Percentiles rank a stretch among this genome's conserved stretches.
These are phyloP conservation scores for Blastocystis sp. DNA, from an alignment of 352 stramenopile species.

Conservation along the genomic window DNA sequence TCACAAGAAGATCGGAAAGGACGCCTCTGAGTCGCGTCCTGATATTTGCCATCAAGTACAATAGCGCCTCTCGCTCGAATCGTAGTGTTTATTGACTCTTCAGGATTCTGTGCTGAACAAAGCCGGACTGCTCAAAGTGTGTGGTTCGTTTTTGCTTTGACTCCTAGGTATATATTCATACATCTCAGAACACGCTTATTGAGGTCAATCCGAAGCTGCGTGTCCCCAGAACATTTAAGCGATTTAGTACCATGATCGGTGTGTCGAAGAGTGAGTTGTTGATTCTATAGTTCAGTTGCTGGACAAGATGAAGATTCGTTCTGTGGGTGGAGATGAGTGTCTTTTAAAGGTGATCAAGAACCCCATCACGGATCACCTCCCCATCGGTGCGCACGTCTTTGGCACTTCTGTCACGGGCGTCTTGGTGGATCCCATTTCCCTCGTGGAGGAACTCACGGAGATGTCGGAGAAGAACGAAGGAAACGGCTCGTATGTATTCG, in stretches of 20 bases:
- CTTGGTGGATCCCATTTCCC: constrained; percentile 28
- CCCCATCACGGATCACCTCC: constrained; percentile 92
- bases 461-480: neutral
- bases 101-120: constrained; percentile 98
- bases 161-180: constrained; percentile 87
- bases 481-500: constrained; percentile 26
- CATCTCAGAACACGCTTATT: constrained; percentile 91
- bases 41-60: constrained; percentile 93
- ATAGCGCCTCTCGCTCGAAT: neutral
- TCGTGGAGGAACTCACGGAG: constrained; percentile 21
- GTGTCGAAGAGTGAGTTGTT: constrained; percentile 74
- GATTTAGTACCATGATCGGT: constrained; percentile 90
- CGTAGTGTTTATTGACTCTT: constrained; percentile 90
- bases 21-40: constrained; percentile 91
- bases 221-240: constrained; percentile 97
- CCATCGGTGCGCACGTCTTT: constrained; percentile 80
- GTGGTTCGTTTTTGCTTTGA: neutral
- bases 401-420: constrained; percentile 46
- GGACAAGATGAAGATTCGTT: constrained; percentile 99
- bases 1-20: constrained; percentile 89
- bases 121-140: constrained; percentile 88
- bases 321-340: constrained; percentile 83
- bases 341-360: constrained; percentile 99
- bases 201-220: constrained; percentile 96
- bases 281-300: constrained; percentile 89